phyloP scores from a whole-genome alignment of 2,329 filamentous ascomycete genomes.

The Xylaria digitata region DNA sequence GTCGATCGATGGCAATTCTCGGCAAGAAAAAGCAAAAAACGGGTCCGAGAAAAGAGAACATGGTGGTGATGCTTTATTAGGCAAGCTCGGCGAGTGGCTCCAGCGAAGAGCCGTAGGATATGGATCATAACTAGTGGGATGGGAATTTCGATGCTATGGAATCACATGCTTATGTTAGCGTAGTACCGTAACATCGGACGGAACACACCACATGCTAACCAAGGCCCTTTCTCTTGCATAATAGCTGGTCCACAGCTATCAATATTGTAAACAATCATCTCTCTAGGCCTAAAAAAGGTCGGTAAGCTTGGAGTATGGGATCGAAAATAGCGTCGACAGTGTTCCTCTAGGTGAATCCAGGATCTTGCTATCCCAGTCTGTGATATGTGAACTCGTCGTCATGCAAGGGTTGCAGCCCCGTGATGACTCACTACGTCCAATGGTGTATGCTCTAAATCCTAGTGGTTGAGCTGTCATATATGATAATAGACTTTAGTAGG shows the following conservation, averaged over 20 bases:
- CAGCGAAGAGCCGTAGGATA: background rate
- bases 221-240: background rate
- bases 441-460: background rate
- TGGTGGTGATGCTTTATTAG: background rate
- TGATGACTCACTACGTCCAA: slow-evolving; percentile 6
- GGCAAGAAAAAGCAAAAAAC: slow-evolving; percentile 11
- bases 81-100: background rate
- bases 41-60: background rate
- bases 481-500: slow-evolving; percentile 6
- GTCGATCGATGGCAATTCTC: background rate
- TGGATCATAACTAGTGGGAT: background rate
- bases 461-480: slow-evolving; percentile 19
- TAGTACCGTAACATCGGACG: slow-evolving; percentile 5
- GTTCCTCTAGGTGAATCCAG: background rate
- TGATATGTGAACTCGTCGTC: background rate
- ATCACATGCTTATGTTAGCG: background rate
- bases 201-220: background rate
- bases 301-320: background rate
- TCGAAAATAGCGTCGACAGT: background rate
- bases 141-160: background rate
- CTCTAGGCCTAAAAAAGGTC: background rate
- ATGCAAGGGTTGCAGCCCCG: background rate
- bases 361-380: background rate
- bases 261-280: background rate
- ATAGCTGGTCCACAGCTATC: background rate